Evolutionary conservation across 176 grass and related monocot genomes (phyloP).

Genomic region (Areca catechu): DNA sequence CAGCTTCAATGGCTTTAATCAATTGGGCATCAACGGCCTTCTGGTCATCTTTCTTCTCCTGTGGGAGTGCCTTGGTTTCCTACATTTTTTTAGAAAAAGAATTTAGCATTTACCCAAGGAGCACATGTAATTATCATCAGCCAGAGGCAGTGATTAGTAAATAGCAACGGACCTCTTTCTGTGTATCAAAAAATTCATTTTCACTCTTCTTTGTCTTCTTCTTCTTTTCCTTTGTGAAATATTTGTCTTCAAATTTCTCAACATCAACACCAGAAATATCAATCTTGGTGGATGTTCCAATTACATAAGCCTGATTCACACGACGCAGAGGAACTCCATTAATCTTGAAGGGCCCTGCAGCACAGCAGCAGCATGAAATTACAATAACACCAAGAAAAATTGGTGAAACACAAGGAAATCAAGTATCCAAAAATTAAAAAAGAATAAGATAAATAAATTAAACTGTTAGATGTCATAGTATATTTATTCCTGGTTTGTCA

Average conservation of each 20-base stretch:
- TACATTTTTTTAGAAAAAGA: constrained; percentile 1
- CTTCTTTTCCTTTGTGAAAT: constrained; percentile 81
- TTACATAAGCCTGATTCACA: constrained; percentile 72
- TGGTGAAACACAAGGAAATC: not conserved
- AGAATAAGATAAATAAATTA: not conserved
- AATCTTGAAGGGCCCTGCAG: constrained; percentile 84
- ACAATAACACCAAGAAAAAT: not conserved
- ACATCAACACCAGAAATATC: constrained; percentile 63
- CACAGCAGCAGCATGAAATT: constrained; percentile 1
- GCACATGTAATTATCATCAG: too few species aligned
- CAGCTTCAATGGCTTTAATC: constrained; percentile 60
- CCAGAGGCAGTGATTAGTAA: too few species aligned
- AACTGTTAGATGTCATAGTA: not conserved
- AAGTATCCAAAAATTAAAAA: not conserved
- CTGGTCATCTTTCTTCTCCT: constrained; percentile 82
- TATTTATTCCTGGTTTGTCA: too few species aligned
- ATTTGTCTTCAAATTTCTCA: constrained; percentile 73
- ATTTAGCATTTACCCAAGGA: not conserved
- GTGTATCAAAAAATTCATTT: constrained; percentile 73
- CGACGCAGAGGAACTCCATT: constrained; percentile 84
- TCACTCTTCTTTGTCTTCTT: constrained; percentile 67
- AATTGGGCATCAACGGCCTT: constrained; percentile 51
- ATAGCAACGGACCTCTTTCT: constrained; percentile 49
- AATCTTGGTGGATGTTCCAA: constrained; percentile 78
- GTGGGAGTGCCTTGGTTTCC: constrained; percentile 41